phyloP scores from a whole-genome alignment of 495 filamentous ascomycete species.

The Immersiella caudata region DNA sequence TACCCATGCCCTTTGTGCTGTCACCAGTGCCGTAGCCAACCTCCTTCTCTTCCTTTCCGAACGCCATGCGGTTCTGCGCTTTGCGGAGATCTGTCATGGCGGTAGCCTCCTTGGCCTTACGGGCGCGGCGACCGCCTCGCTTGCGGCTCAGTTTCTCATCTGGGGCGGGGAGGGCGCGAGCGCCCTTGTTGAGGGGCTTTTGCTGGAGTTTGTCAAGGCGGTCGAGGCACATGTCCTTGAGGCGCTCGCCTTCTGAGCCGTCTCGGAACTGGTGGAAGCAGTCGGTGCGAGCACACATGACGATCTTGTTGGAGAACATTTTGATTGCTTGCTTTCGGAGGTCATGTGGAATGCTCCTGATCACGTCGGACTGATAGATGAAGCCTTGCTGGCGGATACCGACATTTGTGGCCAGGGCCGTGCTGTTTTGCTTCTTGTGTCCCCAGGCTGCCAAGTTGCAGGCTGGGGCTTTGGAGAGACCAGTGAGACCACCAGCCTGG shows the following conservation, averaged over 20 bases:
- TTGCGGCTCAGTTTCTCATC: constrained; percentile 96
- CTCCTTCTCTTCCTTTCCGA: constrained; percentile 94
- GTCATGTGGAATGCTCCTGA: constrained; percentile 79
- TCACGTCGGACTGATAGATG: constrained; percentile 86
- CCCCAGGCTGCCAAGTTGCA: constrained; percentile 91
- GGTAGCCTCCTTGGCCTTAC: constrained; percentile 94
- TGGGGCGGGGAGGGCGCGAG: constrained; percentile 85
- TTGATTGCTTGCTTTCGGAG: constrained; percentile 94
- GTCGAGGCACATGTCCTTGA: constrained; percentile 79
- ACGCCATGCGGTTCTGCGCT: constrained; percentile 93
- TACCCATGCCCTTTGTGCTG: constrained; percentile 84
- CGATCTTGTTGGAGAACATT: constrained; percentile 90
- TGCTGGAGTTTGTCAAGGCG: constrained; percentile 93
- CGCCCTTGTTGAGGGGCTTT: constrained; percentile 87
- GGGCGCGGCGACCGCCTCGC: constrained; percentile 85
- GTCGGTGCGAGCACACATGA: constrained; percentile 87
- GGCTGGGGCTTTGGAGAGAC: constrained; percentile 86
- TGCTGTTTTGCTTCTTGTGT: constrained; percentile 77
- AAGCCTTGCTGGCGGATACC: constrained; percentile 92
- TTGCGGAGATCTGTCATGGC: constrained; percentile 98
- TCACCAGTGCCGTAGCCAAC: constrained; percentile 90
- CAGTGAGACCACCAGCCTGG: constrained; percentile 82
- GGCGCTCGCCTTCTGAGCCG: constrained; percentile 80
- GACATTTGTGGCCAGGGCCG: constrained; percentile 91
- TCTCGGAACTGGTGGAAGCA: constrained; percentile 80